Base-by-base conservation (phyloP, 2,329 filamentous ascomycete species). In the Arthrobotrys sphaeroides region DNA sequence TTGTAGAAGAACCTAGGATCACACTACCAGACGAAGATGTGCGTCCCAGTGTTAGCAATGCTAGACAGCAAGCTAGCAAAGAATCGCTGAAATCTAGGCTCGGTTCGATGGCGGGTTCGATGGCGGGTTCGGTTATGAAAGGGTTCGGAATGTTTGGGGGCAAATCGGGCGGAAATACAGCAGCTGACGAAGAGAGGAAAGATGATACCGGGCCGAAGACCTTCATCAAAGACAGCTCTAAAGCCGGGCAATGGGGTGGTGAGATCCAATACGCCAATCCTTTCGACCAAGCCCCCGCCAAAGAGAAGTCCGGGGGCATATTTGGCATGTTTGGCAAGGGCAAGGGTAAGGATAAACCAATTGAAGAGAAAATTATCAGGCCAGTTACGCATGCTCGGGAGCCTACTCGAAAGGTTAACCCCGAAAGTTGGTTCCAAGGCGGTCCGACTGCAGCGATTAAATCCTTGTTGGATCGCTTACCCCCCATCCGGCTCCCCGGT, bases 131-230 rank as follows among this genome's bases (percentile, higher is more conserved):
- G 7, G 5, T 55, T 5, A 13, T 36, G 28, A 36, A 22, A 12
- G 38, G 5, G 16, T 22, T 36, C 7, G 28, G 28, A n/a, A n/a
- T n/a, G 4, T 36, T 55, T 38, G 49, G 49, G 16, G 28, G 13
- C 9, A 55, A 55, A 22, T 1, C n/a, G 13, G 5, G 12, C 2
- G 16, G 16, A 9, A 16, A 36, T 0, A 36, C 9, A 4, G 20
- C 22, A 26, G 28, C 18, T 0, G 69, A 74, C 16, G 69, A 73
- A 31, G 4, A 74, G 67, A 18, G 55, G 62, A 38, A 62, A 67
- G 12, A 33, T 6, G n/a, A n/a, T n/a, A n/a, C 7, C 49, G 38
- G 10, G n/a, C 28, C 28, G 13, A 42, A 2, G 61, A 67, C 43
- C 59, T 45, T 40, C 43, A 26, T 26, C 10, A 47, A 26, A 26